These are phyloP conservation scores for Clonostachys rosea DNA, from an alignment of 2,329 filamentous ascomycete species.

Conservation along the genomic window DNA sequence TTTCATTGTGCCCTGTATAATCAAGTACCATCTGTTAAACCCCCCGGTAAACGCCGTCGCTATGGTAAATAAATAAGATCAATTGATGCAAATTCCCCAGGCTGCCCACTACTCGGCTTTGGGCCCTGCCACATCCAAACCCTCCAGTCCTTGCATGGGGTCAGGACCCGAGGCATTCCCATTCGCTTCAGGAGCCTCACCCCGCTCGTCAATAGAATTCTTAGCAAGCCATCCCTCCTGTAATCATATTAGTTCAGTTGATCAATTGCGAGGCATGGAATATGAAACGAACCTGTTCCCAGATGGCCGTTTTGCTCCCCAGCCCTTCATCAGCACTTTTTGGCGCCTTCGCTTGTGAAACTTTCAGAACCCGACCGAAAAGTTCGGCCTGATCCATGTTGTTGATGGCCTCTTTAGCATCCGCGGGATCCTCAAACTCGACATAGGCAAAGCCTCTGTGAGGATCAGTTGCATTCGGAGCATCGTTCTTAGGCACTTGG, in stretches of 20 bases:
- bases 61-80: constrained; percentile 28
- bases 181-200: constrained; percentile 33
- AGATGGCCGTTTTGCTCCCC: constrained; percentile 89
- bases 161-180: constrained; percentile 62
- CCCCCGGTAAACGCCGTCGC: constrained; percentile 35
- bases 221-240: constrained; percentile 93
- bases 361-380: constrained; percentile 87
- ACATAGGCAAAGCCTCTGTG: constrained; percentile 96
- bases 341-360: constrained; percentile 85
- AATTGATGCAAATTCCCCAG: constrained; percentile 4
- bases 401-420: constrained; percentile 93
- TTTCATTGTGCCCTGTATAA: background rate
- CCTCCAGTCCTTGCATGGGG: constrained; percentile 94
- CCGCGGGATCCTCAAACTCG: constrained; percentile 80
- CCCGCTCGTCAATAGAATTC: constrained; percentile 70
- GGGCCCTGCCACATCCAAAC: constrained; percentile 89
- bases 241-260: background rate
- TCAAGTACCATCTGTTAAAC: constrained; percentile 10
- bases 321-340: constrained; percentile 85
- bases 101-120: constrained; percentile 57
- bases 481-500: constrained; percentile 82
- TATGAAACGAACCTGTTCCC: constrained; percentile 75
- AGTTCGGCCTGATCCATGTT: constrained; percentile 99
- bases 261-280: background rate
- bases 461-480: constrained; percentile 69